Conservation (phyloP, 306 rosid genomes). For the Datisca glomerata region DNA sequence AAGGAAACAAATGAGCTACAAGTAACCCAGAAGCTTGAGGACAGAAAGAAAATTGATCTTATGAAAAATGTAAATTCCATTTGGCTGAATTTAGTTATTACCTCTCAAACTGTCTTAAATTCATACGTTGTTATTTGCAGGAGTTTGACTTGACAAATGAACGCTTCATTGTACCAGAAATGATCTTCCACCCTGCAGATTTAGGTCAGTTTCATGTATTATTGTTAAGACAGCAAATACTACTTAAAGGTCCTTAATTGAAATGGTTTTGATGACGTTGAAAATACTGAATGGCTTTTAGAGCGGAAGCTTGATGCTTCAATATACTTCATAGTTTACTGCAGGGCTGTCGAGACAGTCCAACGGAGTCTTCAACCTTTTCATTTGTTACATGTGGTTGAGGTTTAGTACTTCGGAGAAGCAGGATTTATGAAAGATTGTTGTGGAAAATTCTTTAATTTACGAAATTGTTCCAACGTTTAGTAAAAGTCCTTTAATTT, state of each 20-base stretch:
- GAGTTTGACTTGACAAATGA: slow-evolving; percentile 92
- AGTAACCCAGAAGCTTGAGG: slow-evolving; percentile 24
- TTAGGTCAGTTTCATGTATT: slow-evolving; percentile 39
- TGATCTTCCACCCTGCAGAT: slow-evolving; percentile 94
- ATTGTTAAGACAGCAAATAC: not conserved
- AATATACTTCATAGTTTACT: not conserved
- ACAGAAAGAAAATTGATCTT: slow-evolving; percentile 51
- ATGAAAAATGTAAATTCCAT: slow-evolving; percentile 44
- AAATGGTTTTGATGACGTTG: not conserved
- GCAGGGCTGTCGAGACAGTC: not conserved
- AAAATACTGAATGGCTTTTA: not conserved
- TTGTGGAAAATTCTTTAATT: not conserved
- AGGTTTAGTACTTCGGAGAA: no score
- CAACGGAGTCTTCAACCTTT: no score
- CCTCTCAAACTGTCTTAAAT: not conserved
- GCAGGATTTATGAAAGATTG: no score
- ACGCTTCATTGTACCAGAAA: slow-evolving; percentile 93
- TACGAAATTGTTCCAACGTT: not conserved
- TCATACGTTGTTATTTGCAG: slow-evolving; percentile 22
- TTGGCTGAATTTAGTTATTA: slow-evolving; percentile 2
- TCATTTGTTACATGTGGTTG: not conserved
- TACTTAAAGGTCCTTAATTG: not conserved
- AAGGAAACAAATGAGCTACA: slow-evolving; percentile 16
- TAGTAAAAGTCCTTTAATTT: not conserved
- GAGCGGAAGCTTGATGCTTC: not conserved